Evolutionary conservation across 1,284 basidiomycete species (phyloP).

Genomic region (Trichosporon ovoides): DNA sequence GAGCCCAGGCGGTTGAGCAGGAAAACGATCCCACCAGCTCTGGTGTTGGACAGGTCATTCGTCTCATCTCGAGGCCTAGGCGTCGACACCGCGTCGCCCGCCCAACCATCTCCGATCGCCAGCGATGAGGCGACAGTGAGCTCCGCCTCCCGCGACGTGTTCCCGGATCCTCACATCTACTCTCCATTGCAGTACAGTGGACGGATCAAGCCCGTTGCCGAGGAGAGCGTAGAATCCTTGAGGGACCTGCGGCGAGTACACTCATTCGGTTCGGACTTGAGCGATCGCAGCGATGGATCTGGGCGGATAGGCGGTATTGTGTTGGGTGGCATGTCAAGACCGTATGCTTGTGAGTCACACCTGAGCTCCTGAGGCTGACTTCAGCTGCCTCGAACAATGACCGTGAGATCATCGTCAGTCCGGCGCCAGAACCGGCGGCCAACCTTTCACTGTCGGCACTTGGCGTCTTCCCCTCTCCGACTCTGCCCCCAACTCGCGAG

Average conservation of each 20-base stretch:
- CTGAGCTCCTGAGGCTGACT: neutral
- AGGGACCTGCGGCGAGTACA: neutral
- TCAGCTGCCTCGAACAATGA: neutral
- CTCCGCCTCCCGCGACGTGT: neutral
- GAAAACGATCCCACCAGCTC: neutral
- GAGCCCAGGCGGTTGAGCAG: neutral
- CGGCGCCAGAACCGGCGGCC: neutral
- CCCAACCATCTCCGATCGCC: neutral
- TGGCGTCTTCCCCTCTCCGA: neutral
- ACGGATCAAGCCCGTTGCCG: neutral
- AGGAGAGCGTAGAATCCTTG: neutral
- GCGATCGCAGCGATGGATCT: neutral
- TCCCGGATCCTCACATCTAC: neutral
- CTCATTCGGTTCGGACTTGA: neutral
- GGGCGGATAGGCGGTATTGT: neutral
- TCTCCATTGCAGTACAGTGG: neutral
- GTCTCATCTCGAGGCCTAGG: neutral
- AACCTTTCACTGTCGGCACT: neutral
- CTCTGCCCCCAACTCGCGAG: neutral
- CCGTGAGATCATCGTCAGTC: neutral
- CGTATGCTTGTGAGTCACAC: neutral
- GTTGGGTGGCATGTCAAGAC: neutral
- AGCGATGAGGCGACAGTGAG: neutral
- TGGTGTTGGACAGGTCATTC: neutral
- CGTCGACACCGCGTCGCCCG: no score